Percentiles rank a stretch among this genome's conserved stretches.
phyloP scores from a whole-genome alignment of 768 basidiomycete genomes.

The Pleurotus cornucopiae region DNA sequence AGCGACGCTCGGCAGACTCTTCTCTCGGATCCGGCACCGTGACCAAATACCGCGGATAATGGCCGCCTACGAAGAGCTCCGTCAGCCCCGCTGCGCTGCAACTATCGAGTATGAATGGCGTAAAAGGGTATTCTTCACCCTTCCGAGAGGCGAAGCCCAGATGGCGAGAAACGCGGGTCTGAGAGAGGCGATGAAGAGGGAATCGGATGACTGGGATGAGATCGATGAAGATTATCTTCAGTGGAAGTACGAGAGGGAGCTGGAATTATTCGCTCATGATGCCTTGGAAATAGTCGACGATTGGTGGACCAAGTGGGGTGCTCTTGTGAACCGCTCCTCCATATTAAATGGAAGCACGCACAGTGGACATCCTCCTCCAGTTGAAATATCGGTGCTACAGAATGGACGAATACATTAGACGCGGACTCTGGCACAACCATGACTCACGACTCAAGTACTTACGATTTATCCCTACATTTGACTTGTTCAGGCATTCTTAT shows the following conservation, averaged over 20 bases:
- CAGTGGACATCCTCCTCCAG: neutral
- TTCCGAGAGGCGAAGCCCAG: constrained; percentile 39
- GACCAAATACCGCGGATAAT: constrained; percentile 49
- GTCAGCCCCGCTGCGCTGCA: constrained; percentile 45
- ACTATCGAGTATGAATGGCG: constrained; percentile 40
- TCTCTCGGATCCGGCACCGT: constrained; percentile 42
- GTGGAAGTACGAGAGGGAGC: constrained; percentile 49
- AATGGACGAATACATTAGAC: neutral
- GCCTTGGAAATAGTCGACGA: constrained; percentile 55
- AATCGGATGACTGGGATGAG: constrained; percentile 26
- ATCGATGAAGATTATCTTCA: constrained; percentile 43
- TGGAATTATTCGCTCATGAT: constrained; percentile 46
- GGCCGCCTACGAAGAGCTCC: constrained; percentile 54
- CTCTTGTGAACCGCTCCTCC: constrained; percentile 17
- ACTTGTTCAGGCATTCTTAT: no score
- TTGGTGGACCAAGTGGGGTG: constrained; percentile 56
- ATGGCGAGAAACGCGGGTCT: constrained; percentile 40
- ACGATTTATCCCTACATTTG: no score
- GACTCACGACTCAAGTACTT: no score
- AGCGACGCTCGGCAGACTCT: constrained; percentile 54
- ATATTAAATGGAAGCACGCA: neutral
- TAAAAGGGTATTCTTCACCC: constrained; percentile 40
- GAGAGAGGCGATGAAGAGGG: constrained; percentile 26
- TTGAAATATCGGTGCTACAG: neutral
- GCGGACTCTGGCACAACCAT: no score